Evolutionary conservation across 345 rosid genomes (phyloP), one percentile per base, ranked within the genome.

Genomic region (Euphorbia peplus): DNA sequence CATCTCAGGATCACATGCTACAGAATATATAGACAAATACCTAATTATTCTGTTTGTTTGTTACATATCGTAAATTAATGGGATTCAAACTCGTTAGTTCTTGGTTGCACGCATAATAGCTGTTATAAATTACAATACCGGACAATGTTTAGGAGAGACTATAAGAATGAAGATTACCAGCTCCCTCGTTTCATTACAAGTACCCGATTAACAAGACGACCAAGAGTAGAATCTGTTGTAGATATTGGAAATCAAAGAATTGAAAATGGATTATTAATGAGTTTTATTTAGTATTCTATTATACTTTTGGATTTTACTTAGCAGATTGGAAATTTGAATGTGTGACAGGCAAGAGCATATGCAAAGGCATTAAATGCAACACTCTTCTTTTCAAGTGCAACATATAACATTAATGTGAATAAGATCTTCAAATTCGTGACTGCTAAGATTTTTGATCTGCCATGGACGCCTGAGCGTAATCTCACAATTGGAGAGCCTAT

Each of bases 341-440:
- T 68, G 62, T 73, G 55, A 66, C 86, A 92, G 96, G 97, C 98
- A n/a, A 81, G 98, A 80, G 80, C 87, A 29, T 90, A 86, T 26
- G 97, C 98, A 0, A 93, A 87, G 81, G 95, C 86, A 3, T 56
- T 89, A 52, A 91, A 91, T 18, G 98, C 97, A 1, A 84, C 98
- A 0, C 82, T 93, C 35, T 93, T 93, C 86, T 93, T 93, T 74
- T 93, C 97, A 30, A 93, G 98, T 52, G 90, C 97, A 8, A 79
- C 87, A 42, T 91, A 93, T 76, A 93, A 91, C 81, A 93, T 93
- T 58, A 93, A 93, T 69, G 98, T 93, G 18, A 93, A 84, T 72
- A 93, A 93, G 87, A 83, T 93, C 74, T 91, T 93, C 81, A 91
- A 93, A 79, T 93, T 91, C 86, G 86, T 93, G 70, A 89, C 97